Evolutionary conservation across 202 grass and related monocot species (phyloP).

Genomic region (Elaeis oleifera): DNA sequence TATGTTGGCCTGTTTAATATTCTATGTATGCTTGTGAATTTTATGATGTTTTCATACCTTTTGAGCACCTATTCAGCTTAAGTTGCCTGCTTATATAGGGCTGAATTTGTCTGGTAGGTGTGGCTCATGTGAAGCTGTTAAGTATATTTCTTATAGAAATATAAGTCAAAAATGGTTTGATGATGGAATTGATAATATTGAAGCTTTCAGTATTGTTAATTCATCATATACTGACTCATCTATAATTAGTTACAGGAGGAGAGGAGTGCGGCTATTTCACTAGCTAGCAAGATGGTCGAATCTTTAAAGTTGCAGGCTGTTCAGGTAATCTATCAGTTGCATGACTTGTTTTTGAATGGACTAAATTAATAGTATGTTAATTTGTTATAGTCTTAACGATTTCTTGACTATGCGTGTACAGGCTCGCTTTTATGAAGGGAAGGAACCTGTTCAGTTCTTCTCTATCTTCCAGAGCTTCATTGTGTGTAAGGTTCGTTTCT

Average conservation of each 20-base stretch:
- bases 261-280: slow-evolving; percentile 37
- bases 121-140: too few species aligned
- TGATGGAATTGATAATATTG: too few species aligned
- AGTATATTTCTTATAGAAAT: too few species aligned
- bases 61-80: too few species aligned
- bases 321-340: slow-evolving; percentile 43
- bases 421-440: slow-evolving; percentile 90
- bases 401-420: slow-evolving; percentile 23
- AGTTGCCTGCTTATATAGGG: too few species aligned
- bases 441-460: slow-evolving; percentile 85
- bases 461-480: slow-evolving; percentile 91
- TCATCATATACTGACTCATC: neutral
- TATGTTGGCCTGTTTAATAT: too few species aligned
- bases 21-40: too few species aligned
- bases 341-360: slow-evolving; percentile 11
- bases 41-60: too few species aligned
- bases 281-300: slow-evolving; percentile 81
- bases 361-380: neutral
- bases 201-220: neutral
- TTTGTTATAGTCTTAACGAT: slow-evolving; percentile 24
- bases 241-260: slow-evolving; percentile 52
- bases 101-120: too few species aligned
- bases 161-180: too few species aligned
- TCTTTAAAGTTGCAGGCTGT: slow-evolving; percentile 63
- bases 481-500: slow-evolving; percentile 65